A percentile compares a stretch with the other conserved stretches of the same genome.
Evolutionary conservation across 2,329 filamentous ascomycete genomes (phyloP).

Genomic region (Nothophaeocryptopus gaeumannii): DNA sequence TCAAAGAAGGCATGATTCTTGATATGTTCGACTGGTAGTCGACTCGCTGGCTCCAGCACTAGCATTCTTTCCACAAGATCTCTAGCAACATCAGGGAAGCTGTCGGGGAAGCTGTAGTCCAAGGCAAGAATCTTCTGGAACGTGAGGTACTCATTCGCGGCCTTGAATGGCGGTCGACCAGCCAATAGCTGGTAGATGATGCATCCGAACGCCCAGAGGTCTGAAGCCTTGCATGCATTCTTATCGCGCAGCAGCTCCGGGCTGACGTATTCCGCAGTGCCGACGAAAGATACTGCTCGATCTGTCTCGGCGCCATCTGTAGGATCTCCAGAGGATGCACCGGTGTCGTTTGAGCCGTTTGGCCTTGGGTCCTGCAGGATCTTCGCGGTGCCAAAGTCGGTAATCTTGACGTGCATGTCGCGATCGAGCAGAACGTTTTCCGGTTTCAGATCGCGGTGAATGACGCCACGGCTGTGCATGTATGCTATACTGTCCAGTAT

Average conservation of each 20-base stretch:
- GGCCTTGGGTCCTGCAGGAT: slow-evolving; percentile 60
- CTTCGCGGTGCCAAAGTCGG: slow-evolving; percentile 98
- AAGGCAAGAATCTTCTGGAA: slow-evolving; percentile 97
- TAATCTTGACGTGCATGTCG: slow-evolving; percentile 97
- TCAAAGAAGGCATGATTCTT: slow-evolving; percentile 96
- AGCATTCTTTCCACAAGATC: slow-evolving; percentile 88
- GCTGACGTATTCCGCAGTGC: slow-evolving; percentile 96
- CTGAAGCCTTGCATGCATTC: slow-evolving; percentile 94
- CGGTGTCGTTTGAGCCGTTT: slow-evolving; percentile 34
- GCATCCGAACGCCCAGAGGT: slow-evolving; percentile 97
- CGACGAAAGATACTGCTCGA: slow-evolving; percentile 90
- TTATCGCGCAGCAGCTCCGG: slow-evolving; percentile 96
- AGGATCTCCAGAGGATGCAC: slow-evolving; percentile 45
- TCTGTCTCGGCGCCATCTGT: slow-evolving; percentile 62
- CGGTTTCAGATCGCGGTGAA: slow-evolving; percentile 93
- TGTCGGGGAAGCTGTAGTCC: slow-evolving; percentile 88
- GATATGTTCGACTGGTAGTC: slow-evolving; percentile 90
- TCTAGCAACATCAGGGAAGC: slow-evolving; percentile 80
- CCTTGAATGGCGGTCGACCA: slow-evolving; percentile 97
- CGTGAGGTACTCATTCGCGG: slow-evolving; percentile 89
- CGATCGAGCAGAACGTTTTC: slow-evolving; percentile 95
- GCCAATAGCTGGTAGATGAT: slow-evolving; percentile 94
- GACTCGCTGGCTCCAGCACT: slow-evolving; percentile 79
- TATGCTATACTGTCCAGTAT: slow-evolving; percentile 96
- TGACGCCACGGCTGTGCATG: slow-evolving; percentile 95